These are phyloP conservation scores for Cerioporus squamosus DNA, from an alignment of 1,284 basidiomycete species.

Conservation along the genomic window DNA sequence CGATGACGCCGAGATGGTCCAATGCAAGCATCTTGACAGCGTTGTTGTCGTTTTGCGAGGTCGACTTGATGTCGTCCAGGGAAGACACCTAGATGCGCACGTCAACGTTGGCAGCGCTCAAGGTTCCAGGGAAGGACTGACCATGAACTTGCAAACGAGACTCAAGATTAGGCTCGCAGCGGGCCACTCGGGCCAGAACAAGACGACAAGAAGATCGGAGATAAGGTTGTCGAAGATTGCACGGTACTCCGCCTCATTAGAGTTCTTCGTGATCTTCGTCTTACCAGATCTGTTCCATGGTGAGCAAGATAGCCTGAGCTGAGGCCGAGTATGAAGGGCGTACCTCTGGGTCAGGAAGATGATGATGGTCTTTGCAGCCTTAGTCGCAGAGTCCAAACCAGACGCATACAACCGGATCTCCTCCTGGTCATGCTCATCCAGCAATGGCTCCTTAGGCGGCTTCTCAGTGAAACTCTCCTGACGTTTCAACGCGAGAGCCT, in stretches of 20 bases:
- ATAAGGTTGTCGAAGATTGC: constrained; percentile 90
- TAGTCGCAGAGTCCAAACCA: constrained; percentile 79
- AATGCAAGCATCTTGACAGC: constrained; percentile 87
- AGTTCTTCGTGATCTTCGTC: constrained; percentile 83
- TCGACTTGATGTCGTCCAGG: constrained; percentile 80
- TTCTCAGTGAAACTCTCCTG: constrained; percentile 60
- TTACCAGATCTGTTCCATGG: constrained; percentile 68
- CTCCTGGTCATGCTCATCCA: constrained; percentile 72
- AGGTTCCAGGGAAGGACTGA: constrained; percentile 41
- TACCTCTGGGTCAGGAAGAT: constrained; percentile 80
- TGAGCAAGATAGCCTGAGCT: background rate
- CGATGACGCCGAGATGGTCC: constrained; percentile 93
- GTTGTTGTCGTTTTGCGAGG: constrained; percentile 68
- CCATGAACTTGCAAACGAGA: constrained; percentile 84
- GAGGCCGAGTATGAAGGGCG: background rate
- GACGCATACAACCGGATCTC: constrained; percentile 70
- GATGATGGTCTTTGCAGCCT: constrained; percentile 84
- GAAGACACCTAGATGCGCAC: constrained; percentile 71
- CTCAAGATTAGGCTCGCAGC: constrained; percentile 83
- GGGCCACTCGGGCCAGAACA: constrained; percentile 98
- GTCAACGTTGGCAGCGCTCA: no score
- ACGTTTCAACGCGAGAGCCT: constrained; percentile 59
- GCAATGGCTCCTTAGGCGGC: constrained; percentile 46
- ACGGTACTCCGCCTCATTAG: constrained; percentile 90
- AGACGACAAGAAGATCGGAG: constrained; percentile 84